Evolutionary conservation across 441 rosid genomes (phyloP), one percentile per base, ranked within the genome.

Genomic region (Raphanus hybrid): DNA sequence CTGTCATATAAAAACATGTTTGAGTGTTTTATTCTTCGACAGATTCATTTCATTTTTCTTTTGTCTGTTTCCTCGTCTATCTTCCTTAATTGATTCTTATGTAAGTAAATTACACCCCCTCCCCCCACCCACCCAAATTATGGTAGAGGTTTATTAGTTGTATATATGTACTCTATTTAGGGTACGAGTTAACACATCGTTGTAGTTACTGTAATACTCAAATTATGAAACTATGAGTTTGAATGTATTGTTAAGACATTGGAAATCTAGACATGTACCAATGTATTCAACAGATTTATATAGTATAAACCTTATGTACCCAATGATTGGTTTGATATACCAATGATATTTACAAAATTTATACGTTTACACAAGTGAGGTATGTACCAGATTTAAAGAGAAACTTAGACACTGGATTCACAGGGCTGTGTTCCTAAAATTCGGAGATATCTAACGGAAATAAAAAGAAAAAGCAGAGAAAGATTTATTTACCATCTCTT

Each of bases 11-110:
- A 29, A 34, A 74, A 74, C 60, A 52, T 6, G 26, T 39, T 62
- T 63, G 61, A 63, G 62, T 78, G 55, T 64, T 70, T 64, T 43
- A 34, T 63, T 79, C 68, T 63, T 74, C 6, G 5, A 62, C 63
- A n/a, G 3, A 69, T 68, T 63, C 71, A 8, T 63, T 69, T 43
- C 52, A 68, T 41, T 14, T 63, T n/a, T 61, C 67, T 68, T 62
- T 62, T 54, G 78, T 74, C 67, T 69, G 52, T 74, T 55, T 39
- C 29, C 54, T 29, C 64, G 29, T 78, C 39, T 3, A 50, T 62
- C 39, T 52, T 48, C 14, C 14, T 16, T 55, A 9, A 37, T 37
- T 8, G 43, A 29, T 34, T 60, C 32, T 8, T 18, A 3, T 8
- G 20, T 43, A 54, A 20, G 62, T 20, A 41, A 32, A 14, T 59